phyloP scores from a whole-genome alignment of 1,284 basidiomycete species.

The Puccinia novopanici region DNA sequence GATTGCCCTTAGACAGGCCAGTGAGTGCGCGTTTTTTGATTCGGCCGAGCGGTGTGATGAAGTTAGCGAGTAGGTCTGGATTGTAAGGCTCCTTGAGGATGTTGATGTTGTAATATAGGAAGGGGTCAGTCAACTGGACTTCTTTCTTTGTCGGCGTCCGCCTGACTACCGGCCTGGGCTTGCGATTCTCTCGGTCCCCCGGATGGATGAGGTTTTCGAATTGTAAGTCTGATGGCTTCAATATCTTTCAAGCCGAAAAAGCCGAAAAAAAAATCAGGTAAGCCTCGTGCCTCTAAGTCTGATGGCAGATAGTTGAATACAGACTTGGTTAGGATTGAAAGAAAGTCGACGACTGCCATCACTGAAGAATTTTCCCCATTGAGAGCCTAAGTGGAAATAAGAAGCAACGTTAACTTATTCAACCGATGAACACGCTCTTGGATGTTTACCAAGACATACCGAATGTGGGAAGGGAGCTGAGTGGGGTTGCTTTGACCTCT shows the following conservation, averaged over 20 bases:
- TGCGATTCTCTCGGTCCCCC: slow-evolving; percentile 36
- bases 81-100: slow-evolving; percentile 67
- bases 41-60: slow-evolving; percentile 80
- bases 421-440: background rate
- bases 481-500: slow-evolving; percentile 33
- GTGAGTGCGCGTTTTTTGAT: slow-evolving; percentile 73
- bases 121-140: slow-evolving; percentile 63
- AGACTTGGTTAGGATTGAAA: slow-evolving; percentile 42
- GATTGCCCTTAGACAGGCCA: slow-evolving; percentile 75
- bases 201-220: slow-evolving; percentile 45
- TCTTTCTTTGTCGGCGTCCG: slow-evolving; percentile 21
- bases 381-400: slow-evolving; percentile 15
- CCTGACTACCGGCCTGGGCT: slow-evolving; percentile 38
- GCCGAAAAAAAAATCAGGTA: too few species aligned
- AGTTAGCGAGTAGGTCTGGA: slow-evolving; percentile 69
- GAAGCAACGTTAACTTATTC: background rate
- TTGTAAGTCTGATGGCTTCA: slow-evolving; percentile 43
- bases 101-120: slow-evolving; percentile 59
- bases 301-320: background rate
- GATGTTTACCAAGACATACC: background rate
- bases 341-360: slow-evolving; percentile 40
- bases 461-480: slow-evolving; percentile 31
- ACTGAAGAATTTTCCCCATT: slow-evolving; percentile 44
- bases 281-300: background rate
- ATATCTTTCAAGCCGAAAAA: slow-evolving; percentile 32